phyloP scores from a whole-genome alignment of 2,329 filamentous ascomycete species.

The Talaromyces piceae region DNA sequence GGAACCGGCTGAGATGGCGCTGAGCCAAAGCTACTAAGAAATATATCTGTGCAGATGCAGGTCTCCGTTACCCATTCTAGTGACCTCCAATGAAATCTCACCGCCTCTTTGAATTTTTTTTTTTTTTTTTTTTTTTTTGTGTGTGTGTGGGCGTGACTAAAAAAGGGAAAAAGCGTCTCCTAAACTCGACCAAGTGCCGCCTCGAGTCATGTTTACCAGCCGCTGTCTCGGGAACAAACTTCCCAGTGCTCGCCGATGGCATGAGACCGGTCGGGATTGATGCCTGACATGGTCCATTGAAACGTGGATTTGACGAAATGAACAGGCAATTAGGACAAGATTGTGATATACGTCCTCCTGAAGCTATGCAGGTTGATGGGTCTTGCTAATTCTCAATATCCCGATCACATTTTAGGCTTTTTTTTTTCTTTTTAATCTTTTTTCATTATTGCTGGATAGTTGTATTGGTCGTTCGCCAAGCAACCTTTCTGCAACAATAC shows the following conservation, averaged over 20 bases:
- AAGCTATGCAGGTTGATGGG: background rate
- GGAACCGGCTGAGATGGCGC: background rate
- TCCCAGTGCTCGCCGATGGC: background rate
- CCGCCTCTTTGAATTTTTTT: conserved; percentile 12
- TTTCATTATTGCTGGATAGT: background rate
- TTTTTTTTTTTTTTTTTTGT: too few species aligned
- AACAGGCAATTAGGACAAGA: background rate
- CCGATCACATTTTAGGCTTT: too few species aligned
- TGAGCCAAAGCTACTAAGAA: conserved; percentile 5
- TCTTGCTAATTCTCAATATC: background rate
- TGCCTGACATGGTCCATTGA: too few species aligned
- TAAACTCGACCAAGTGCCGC: background rate
- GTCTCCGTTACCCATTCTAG: conserved; percentile 7
- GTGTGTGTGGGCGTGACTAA: background rate
- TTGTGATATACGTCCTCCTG: background rate
- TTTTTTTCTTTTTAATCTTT: background rate
- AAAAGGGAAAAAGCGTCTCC: background rate
- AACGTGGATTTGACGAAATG: background rate
- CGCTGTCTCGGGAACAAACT: too few species aligned
- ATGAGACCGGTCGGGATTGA: background rate
- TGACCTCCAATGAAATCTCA: conserved; percentile 3
- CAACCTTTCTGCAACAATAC: too few species aligned
- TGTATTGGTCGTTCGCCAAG: background rate
- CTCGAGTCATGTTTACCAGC: background rate
- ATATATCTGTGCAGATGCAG: conserved; percentile 8